Percentiles rank a stretch among this genome's conserved stretches.
These are phyloP conservation scores for Talaromyces rugulosus DNA, from an alignment of 2,329 filamentous ascomycete species.

Conservation along the genomic window DNA sequence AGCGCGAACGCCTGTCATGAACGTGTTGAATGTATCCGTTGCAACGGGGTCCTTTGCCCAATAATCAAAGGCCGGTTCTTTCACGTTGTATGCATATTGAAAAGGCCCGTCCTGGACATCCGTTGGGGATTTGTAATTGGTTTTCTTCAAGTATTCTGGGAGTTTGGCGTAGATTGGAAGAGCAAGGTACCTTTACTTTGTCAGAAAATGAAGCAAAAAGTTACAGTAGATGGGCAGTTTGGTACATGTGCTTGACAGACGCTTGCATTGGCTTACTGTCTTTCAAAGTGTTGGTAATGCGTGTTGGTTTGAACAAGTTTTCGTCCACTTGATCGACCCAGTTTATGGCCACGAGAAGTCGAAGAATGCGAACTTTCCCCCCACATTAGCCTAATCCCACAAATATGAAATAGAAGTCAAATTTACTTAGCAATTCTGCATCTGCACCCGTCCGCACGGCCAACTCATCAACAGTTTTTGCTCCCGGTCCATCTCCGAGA, in stretches of 20 bases:
- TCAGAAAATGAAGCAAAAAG: neutral
- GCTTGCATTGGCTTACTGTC: constrained; percentile 5
- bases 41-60: constrained; percentile 11
- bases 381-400: neutral
- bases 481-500: constrained; percentile 4
- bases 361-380: constrained; percentile 7
- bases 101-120: constrained; percentile 15
- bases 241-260: constrained; percentile 7
- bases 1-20: constrained; percentile 18
- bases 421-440: constrained; percentile 7
- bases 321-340: constrained; percentile 9
- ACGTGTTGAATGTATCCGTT: constrained; percentile 19
- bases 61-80: constrained; percentile 15
- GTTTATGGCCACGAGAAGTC: constrained; percentile 8
- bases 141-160: constrained; percentile 5
- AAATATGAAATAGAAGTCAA: neutral
- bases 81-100: constrained; percentile 17
- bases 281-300: constrained; percentile 7
- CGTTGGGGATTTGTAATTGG: constrained; percentile 10
- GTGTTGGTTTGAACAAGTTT: constrained; percentile 5
- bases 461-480: constrained; percentile 2
- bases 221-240: neutral
- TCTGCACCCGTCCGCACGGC: constrained; percentile 2
- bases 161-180: constrained; percentile 10
- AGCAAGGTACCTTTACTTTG: neutral